These are phyloP conservation scores for Debaryomyces coudertii DNA, from an alignment of 1,139 yeast genomes.

Conservation along the genomic window DNA sequence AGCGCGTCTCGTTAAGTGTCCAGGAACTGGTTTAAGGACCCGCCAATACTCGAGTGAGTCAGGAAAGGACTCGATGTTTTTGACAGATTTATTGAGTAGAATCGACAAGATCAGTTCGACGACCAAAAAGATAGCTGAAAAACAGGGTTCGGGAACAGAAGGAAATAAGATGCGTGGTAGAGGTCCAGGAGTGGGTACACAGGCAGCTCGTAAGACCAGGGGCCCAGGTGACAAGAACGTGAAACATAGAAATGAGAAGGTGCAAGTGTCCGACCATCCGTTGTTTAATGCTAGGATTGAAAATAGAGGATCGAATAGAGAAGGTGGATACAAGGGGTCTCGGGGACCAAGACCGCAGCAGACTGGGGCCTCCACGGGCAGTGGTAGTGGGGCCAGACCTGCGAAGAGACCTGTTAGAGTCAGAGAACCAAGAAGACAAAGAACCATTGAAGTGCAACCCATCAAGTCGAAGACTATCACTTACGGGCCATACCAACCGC, in stretches of 20 bases:
- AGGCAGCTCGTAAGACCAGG: background rate
- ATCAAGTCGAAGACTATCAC: slow-evolving; percentile 19
- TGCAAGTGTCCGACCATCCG: slow-evolving; percentile 27
- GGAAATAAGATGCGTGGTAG: background rate
- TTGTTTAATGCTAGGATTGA: slow-evolving; percentile 15
- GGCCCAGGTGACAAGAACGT: background rate
- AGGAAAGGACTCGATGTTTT: slow-evolving; percentile 21
- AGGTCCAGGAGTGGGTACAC: background rate
- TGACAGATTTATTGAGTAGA: slow-evolving; percentile 38
- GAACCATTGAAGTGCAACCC: slow-evolving; percentile 13
- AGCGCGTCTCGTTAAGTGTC: background rate
- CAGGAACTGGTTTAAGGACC: background rate
- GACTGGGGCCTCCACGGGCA: background rate
- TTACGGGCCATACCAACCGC: slow-evolving; percentile 27
- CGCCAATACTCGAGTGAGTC: slow-evolving; percentile 9
- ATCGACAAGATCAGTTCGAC: slow-evolving; percentile 36
- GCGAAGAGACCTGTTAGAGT: slow-evolving; percentile 11
- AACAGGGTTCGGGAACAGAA: background rate
- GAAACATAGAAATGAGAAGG: slow-evolving; percentile 13
- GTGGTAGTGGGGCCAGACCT: slow-evolving; percentile 7
- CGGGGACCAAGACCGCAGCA: slow-evolving; percentile 9
- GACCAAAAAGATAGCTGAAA: slow-evolving; percentile 11
- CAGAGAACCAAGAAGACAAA: slow-evolving; percentile 14
- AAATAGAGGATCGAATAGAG: slow-evolving; percentile 11
- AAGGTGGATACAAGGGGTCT: slow-evolving; percentile 11